Evolutionary conservation across 1,139 yeast species (phyloP), one percentile per base, ranked within the genome.

Genomic region (Protomyces inundatus): DNA sequence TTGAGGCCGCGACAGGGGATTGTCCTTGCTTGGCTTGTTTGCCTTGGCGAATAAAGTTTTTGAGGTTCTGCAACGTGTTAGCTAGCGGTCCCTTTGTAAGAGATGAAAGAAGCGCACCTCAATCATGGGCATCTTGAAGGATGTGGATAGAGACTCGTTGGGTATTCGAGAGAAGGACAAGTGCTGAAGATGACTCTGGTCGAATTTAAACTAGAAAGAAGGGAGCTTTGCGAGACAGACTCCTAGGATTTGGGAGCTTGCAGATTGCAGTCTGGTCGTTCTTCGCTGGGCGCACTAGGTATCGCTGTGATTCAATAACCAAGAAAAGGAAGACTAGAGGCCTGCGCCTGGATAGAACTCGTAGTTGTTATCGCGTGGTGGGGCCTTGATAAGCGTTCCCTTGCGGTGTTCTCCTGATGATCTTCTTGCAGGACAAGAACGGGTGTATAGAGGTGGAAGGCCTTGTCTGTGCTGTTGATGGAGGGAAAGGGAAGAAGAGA

Each of bases 31-130:
- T 75, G 67, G 95, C 95, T 72, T 87, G 89, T 70, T 84, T 86
- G 40, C 96, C 95, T 70, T 88, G 95, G 70, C 95, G 84, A 66
- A 88, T 88, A 73, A 88, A 87, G 70, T 90, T 89, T 74, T 85
- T 86, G 67, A 88, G 77, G 72, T 87, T 87, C 80, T 81, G 16
- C 23, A 39, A 42, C 46, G 16, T 34, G 14, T 12, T 32, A 32
- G 40, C 16, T 39, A 14, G 14, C n/a, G 7, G 6, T 23, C 2
- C 23, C 2, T 23, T 14, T 52, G 42, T 30, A 34, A 1, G 14
- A n/a, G 30, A 16, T 12, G 4, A 35, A 16, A 14, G 16, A 32
- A 14, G 36, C 57, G 51, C 42, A 58, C 62, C 62, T 58, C 62
- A 16, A 58, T 58, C 62, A 58, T 58, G 10, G 62, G 62, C 62